Base-by-base conservation (phyloP, 768 basidiomycete genomes). In the Cyclocybe aegerita region DNA sequence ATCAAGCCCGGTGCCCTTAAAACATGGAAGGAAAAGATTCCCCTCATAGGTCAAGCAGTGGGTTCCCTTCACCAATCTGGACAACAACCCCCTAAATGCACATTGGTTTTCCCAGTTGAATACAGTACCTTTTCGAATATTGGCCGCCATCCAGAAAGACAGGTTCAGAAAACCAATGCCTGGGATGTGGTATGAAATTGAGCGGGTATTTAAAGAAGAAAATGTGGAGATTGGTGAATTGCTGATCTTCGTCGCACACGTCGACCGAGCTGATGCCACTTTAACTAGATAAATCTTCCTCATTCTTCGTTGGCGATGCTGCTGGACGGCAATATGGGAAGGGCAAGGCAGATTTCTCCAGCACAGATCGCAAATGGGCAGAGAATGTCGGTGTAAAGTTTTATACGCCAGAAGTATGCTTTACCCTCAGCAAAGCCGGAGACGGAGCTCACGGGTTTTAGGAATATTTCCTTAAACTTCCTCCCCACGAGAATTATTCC, bases 291-390 rank as follows among this genome's bases (percentile, higher is more conserved):
- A 77, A 81, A 55, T 50, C 61, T 0, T 38, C 71, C 0, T 86
- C 90, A 0, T 89, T 90, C 59, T 95, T 88, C 57, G 86, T 96
- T 1, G 94, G 94, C 2, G 94, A 97, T 59, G 93, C 92, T 1
- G 94, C 93, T 9, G 94, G 93, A 9, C 81, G 94, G 39, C 63
- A 70, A 42, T 76, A 74, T 52, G 44, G 68, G 12, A 65, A 64
- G 33, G 59, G 58, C 34, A 69, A 75, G 39, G 66, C 69, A 23
- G 94, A 97, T 69, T 90, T 89, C 63, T 79, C 87, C 6, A 83
- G 85, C 52, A 88, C 87, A 0, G 94, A 97, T 66, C 77, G 87
- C 39, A 92, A 95, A 68, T 91, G 86, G 76, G 92, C 94, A 0
- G 64, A 84, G 2, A 96, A 95, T 56, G 62, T 86, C 7, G 86